Base-by-base conservation (phyloP, 306 rosid species). In the Lathyrus sativus region DNA sequence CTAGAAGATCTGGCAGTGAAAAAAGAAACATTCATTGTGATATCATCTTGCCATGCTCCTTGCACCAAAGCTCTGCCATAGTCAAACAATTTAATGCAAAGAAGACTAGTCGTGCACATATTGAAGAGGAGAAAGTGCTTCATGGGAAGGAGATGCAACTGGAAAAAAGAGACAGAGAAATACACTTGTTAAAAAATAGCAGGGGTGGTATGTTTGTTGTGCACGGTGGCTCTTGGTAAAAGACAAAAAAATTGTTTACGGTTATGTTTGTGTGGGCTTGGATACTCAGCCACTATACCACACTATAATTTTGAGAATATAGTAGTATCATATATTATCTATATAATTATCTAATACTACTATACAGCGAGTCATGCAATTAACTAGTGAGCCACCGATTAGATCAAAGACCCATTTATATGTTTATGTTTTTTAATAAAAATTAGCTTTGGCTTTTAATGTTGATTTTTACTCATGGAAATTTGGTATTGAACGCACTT, bases 401-500 rank as follows among this genome's bases (percentile, higher is more conserved):
- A 2, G 2, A 55, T 35, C 37, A 9, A 19, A 24, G 9, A 3
- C 37, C 15, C 17, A 11, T 55, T 24, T 24, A 55, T 4, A 0
- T 62, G 12, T 24, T 35, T 3, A 18, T 35, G 0, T 19, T 19
- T 61, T 57, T 61, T 38, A 17, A 11, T 9, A 19, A 31, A 17
- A 60, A 19, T 10, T 17, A 38, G 44, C 9, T 31, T 43, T 67
- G 68, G 33, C 19, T 24, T 68, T 57, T 66, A 43, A 66, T 46
- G 39, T 49, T 26, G 19, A 49, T 49, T 56, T 18, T 48, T 50
- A 31, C 29, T 45, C 29, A 5, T 82, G 83, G 77, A 80, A 85
- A 81, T 84, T 79, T 71, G 22, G 15, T 26, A 43, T 55, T 82
- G 81, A 61, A 26, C 65, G 59, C 55, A 42, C 62, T 51, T 22